Percentiles rank a stretch among this genome's conserved stretches.
Evolutionary conservation across 805 yeast species (phyloP).

Genomic region (Blastobotrys peoriensis): DNA sequence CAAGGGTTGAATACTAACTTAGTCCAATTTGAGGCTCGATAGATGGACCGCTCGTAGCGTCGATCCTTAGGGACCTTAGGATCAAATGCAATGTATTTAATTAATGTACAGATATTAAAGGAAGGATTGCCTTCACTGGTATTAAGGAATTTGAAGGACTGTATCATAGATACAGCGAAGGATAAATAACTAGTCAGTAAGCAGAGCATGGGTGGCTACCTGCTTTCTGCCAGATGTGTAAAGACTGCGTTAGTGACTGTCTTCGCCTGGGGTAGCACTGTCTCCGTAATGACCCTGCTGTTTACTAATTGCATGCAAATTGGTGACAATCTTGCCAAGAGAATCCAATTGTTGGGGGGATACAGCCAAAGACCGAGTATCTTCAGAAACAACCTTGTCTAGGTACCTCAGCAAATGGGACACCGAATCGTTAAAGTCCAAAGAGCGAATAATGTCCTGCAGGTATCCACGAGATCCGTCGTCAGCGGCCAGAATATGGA

Average conservation of each 20-base stretch:
- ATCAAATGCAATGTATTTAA: no score
- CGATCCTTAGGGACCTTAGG: no score
- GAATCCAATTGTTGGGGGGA: not conserved
- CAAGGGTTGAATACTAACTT: conserved; percentile 1
- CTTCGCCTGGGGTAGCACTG: not conserved
- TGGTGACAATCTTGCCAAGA: not conserved
- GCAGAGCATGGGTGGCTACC: no score
- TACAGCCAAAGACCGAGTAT: not conserved
- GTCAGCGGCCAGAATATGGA: not conserved
- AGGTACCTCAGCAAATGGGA: conserved; percentile 2
- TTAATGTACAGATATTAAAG: no score
- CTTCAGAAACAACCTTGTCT: not conserved
- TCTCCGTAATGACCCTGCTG: not conserved
- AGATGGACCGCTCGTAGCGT: no score
- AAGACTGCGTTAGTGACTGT: not conserved
- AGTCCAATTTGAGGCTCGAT: conserved; percentile 76
- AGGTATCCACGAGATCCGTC: not conserved
- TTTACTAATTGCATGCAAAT: not conserved
- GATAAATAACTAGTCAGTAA: no score
- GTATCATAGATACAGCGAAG: no score
- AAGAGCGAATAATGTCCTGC: not conserved
- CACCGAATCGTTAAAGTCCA: not conserved
- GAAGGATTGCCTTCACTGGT: no score
- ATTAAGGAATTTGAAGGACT: no score
- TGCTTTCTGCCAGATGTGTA: no score